Conservation (phyloP, 768 basidiomycete genomes). For the Trametes punicea region DNA sequence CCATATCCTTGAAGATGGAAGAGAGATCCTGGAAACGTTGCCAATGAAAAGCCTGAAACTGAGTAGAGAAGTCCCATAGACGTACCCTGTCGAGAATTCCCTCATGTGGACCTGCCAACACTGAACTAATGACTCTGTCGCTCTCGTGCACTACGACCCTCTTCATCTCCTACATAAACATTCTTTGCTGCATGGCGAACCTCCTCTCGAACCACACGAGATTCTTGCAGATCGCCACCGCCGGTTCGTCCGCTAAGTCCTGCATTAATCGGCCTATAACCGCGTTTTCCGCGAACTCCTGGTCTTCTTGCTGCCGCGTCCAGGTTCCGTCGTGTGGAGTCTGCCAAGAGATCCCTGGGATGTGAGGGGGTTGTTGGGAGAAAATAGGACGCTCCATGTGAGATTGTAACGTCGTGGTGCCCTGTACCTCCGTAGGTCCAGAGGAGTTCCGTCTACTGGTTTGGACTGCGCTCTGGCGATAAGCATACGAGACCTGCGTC, state of each 20-base stretch:
- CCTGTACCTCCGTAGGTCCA: no score
- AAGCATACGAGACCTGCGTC: no score
- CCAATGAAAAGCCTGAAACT: not conserved
- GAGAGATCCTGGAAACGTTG: constrained; percentile 38
- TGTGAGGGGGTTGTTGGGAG: no score
- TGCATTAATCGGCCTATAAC: not conserved
- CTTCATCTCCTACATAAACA: constrained; percentile 24
- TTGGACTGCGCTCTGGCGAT: no score
- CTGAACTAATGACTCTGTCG: constrained; percentile 37
- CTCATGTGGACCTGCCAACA: constrained; percentile 43
- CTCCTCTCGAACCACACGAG: constrained; percentile 43
- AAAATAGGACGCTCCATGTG: no score
- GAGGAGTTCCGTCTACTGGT: no score
- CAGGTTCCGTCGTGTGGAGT: no score
- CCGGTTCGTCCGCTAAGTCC: constrained; percentile 18
- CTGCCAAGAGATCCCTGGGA: no score
- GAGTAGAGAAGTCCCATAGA: constrained; percentile 1
- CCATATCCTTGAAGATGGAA: constrained; percentile 52
- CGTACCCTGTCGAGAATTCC: constrained; percentile 37
- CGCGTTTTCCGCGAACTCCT: not conserved
- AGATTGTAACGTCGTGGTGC: no score
- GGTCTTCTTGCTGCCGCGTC: no score
- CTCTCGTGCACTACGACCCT: constrained; percentile 30
- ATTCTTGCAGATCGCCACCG: constrained; percentile 35
- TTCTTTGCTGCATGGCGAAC: constrained; percentile 41